Conservation (phyloP, 306 rosid species). For the Pyrus pyrifolia region DNA sequence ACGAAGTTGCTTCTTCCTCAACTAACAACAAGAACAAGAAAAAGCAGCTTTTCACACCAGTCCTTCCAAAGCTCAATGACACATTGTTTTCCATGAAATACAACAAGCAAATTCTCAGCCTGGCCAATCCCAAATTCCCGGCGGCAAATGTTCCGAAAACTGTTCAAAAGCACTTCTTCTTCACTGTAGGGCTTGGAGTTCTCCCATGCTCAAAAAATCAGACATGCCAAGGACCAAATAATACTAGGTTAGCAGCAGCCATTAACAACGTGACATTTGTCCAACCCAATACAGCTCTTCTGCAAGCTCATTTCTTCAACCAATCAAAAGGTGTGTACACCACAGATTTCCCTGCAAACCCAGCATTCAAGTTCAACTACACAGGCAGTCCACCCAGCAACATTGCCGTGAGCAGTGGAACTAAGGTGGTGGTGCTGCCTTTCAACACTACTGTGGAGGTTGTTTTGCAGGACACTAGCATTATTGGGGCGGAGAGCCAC, state of each 20-base stretch:
- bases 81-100: slow-evolving; percentile 41
- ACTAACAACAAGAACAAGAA: slow-evolving; percentile 14
- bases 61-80: slow-evolving; percentile 55
- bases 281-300: slow-evolving; percentile 55
- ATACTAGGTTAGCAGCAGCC: slow-evolving; percentile 42
- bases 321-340: slow-evolving; percentile 48
- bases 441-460: slow-evolving; percentile 56
- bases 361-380: slow-evolving; percentile 55
- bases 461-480: slow-evolving; percentile 63
- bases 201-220: slow-evolving; percentile 41
- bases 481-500: slow-evolving; percentile 65
- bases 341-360: slow-evolving; percentile 57
- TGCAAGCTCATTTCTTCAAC: slow-evolving; percentile 68
- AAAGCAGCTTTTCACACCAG: slow-evolving; percentile 40
- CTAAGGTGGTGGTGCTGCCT: slow-evolving; percentile 45
- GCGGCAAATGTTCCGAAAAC: slow-evolving; percentile 58
- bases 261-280: slow-evolving; percentile 65
- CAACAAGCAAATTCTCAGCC: slow-evolving; percentile 41
- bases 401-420: slow-evolving; percentile 38
- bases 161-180: slow-evolving; percentile 40
- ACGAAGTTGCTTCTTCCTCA: slow-evolving; percentile 24
- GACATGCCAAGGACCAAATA: slow-evolving; percentile 57
- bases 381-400: slow-evolving; percentile 62
- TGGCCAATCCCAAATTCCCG: slow-evolving; percentile 43
- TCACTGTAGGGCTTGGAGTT: slow-evolving; percentile 59